Evolutionary conservation across 108 stramenopile species (phyloP).

Genomic region (Seminavis robusta): DNA sequence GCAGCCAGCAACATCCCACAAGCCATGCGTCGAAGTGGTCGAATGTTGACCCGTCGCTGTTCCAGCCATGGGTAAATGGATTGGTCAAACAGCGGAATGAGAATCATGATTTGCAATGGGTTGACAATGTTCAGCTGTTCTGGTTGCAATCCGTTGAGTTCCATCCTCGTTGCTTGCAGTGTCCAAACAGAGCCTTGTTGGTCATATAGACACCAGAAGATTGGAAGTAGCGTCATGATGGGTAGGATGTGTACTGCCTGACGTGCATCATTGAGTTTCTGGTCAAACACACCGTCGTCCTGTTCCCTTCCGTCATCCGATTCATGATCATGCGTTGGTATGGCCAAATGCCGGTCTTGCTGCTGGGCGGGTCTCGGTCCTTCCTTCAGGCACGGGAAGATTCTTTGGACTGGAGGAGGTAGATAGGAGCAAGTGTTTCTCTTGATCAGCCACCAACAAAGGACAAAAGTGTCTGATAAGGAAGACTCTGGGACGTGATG

Average conservation of each 20-base stretch:
- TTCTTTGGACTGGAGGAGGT: not conserved
- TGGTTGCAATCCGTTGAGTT: slow-evolving; percentile 37
- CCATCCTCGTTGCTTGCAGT: slow-evolving; percentile 54
- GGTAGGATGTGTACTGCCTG: slow-evolving; percentile 40
- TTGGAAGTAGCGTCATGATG: slow-evolving; percentile 43
- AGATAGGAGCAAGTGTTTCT: not conserved
- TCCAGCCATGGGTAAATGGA: slow-evolving; percentile 54
- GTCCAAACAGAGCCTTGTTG: slow-evolving; percentile 73
- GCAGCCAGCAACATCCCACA: slow-evolving; percentile 59
- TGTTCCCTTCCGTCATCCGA: no score
- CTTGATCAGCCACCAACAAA: slow-evolving; percentile 4
- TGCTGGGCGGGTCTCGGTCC: no score
- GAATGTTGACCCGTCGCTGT: slow-evolving; percentile 16
- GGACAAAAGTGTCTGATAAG: slow-evolving; percentile 6
- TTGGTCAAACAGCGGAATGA: slow-evolving; percentile 62
- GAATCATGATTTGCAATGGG: slow-evolving; percentile 52
- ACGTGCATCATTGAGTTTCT: slow-evolving; percentile 27
- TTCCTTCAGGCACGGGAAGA: no score
- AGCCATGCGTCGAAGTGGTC: slow-evolving; percentile 47
- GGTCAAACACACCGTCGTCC: not conserved
- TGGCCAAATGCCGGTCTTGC: no score
- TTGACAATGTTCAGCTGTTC: slow-evolving; percentile 58
- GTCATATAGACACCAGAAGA: slow-evolving; percentile 74
- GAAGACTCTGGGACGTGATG: slow-evolving; percentile 1
- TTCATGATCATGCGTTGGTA: no score